A percentile compares a stretch with the other conserved stretches of the same genome.
Evolutionary conservation across 176 grass and related monocot genomes (phyloP).

Genomic region (Lolium multiflorum): DNA sequence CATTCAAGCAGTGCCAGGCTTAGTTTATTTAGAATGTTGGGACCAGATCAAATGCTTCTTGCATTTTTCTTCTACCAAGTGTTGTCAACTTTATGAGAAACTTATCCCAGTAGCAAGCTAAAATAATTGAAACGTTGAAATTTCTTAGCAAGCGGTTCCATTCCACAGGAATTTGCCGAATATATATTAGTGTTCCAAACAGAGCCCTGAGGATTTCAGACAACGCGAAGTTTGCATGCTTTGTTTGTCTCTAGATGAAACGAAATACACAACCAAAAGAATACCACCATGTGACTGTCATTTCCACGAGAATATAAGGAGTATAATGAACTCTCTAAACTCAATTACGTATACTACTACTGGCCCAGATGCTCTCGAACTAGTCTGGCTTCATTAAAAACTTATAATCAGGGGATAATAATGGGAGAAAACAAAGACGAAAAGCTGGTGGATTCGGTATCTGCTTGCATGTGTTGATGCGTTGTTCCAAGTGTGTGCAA

Average conservation of each 20-base stretch:
- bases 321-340: not conserved
- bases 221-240: no score
- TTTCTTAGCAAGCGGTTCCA: not conserved
- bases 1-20: slow-evolving; percentile 16
- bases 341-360: not conserved
- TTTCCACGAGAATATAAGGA: not conserved
- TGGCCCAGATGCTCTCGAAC: slow-evolving; percentile 23
- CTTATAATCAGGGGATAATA: not conserved
- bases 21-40: slow-evolving; percentile 41
- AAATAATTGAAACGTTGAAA: not conserved
- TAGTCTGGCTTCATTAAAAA: not conserved
- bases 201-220: not conserved
- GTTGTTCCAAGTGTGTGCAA: slow-evolving; percentile 39
- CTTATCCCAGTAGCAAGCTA: not conserved
- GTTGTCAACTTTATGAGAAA: not conserved
- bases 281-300: not conserved
- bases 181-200: not conserved
- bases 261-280: not conserved
- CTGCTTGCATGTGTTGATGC: slow-evolving; percentile 46
- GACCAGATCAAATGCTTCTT: slow-evolving; percentile 23
- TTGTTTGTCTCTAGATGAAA: not conserved
- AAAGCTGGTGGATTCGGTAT: slow-evolving; percentile 9
- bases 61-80: slow-evolving; percentile 13
- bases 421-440: slow-evolving; percentile 52
- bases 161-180: not conserved